A percentile compares a stretch with the other conserved stretches of the same genome.
Conservation (phyloP, 169 alveolate genomes). For the Eimeria maxima region DNA sequence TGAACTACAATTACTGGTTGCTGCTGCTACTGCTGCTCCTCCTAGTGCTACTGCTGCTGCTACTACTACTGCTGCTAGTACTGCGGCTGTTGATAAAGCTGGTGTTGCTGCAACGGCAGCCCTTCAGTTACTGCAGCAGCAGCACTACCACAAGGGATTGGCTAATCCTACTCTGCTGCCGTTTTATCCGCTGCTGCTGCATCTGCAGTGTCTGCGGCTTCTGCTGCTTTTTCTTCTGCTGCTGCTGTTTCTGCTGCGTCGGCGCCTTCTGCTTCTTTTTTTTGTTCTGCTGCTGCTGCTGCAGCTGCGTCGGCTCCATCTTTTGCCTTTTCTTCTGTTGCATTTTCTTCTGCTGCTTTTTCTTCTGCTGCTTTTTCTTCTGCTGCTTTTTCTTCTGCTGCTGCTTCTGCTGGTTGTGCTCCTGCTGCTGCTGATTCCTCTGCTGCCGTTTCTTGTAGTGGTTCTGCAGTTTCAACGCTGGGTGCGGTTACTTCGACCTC, state of each 20-base stretch:
- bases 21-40: no score
- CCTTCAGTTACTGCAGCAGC: background rate
- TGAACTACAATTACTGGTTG: background rate
- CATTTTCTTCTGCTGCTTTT: background rate
- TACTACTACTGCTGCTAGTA: no score
- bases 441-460: background rate
- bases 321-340: background rate
- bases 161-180: background rate
- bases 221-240: background rate
- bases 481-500: background rate
- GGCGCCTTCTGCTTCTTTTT: no score
- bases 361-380: no score
- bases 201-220: background rate
- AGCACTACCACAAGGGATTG: background rate
- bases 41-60: no score
- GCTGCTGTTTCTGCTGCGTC: no score
- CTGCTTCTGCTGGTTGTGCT: background rate
- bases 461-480: background rate
- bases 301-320: background rate
- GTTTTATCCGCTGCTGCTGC: background rate
- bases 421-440: background rate
- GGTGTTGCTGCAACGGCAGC: background rate
- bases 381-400: background rate
- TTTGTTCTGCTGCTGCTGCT: background rate
- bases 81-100: no score